Conservation (phyloP, 257 asterid species). For the Lantana camara region DNA sequence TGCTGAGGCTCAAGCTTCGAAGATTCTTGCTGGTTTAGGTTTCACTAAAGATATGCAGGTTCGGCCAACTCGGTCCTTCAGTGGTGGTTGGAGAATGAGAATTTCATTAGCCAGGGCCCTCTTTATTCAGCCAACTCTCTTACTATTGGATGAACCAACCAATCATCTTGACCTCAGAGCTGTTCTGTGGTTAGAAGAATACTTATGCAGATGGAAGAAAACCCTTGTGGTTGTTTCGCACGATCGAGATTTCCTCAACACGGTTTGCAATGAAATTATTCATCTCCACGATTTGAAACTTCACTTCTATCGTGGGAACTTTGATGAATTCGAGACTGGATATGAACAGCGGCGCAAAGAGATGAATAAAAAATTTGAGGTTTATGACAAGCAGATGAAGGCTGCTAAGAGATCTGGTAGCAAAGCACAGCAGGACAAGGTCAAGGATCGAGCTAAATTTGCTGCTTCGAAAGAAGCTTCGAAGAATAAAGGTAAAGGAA, state of each 20-base stretch:
- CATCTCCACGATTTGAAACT: slow-evolving; percentile 61
- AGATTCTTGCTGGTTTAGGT: slow-evolving; percentile 66
- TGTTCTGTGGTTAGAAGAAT: slow-evolving; percentile 65
- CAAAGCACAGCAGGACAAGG: slow-evolving; percentile 58
- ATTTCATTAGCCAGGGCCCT: slow-evolving; percentile 65
- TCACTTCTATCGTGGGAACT: slow-evolving; percentile 54
- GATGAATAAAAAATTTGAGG: slow-evolving; percentile 53
- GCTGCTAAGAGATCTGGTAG: slow-evolving; percentile 61
- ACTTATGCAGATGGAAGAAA: slow-evolving; percentile 65
- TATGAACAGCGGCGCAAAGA: slow-evolving; percentile 61
- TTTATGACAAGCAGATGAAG: slow-evolving; percentile 47
- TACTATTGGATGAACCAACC: slow-evolving; percentile 64
- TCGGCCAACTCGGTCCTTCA: slow-evolving; percentile 54
- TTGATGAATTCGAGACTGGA: slow-evolving; percentile 50
- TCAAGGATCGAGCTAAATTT: slow-evolving; percentile 52
- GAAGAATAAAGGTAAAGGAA: slow-evolving; percentile 44
- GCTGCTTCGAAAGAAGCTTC: slow-evolving; percentile 52
- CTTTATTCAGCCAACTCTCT: slow-evolving; percentile 60
- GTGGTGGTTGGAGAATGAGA: slow-evolving; percentile 79
- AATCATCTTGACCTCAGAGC: slow-evolving; percentile 70
- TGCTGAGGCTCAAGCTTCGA: slow-evolving; percentile 69
- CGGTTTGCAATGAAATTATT: slow-evolving; percentile 54
- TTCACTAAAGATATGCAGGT: slow-evolving; percentile 60
- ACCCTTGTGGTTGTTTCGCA: slow-evolving; percentile 67
- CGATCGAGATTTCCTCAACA: slow-evolving; percentile 61